Percentiles rank a stretch among this genome's conserved stretches.
phyloP scores from a whole-genome alignment of 2,329 filamentous ascomycete genomes.

The Colletotrichum tropicale region DNA sequence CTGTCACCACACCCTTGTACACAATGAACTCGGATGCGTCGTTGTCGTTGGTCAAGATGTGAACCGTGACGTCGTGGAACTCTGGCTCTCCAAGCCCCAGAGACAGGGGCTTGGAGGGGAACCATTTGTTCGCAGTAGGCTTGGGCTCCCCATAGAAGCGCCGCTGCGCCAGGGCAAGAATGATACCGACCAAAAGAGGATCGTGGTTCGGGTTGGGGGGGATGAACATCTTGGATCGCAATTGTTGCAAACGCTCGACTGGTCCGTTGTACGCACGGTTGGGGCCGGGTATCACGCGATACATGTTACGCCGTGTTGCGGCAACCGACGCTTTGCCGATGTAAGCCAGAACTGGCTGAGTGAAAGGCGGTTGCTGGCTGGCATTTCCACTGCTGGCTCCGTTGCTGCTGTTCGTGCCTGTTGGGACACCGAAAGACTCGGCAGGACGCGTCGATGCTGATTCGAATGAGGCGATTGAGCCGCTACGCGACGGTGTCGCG shows the following conservation, averaged over 20 bases:
- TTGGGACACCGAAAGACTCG: conserved; percentile 29
- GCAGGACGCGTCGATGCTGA: conserved; percentile 40
- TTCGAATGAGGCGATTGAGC: conserved; percentile 31
- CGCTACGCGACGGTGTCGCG: conserved; percentile 25
- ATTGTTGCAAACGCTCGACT: conserved; percentile 50
- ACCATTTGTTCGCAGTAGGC: conserved; percentile 10
- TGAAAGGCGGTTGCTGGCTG: not conserved
- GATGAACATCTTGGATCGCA: conserved; percentile 51
- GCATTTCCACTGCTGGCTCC: not conserved
- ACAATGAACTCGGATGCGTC: conserved; percentile 55
- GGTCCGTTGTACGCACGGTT: conserved; percentile 46
- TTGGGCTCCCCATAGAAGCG: conserved; percentile 47
- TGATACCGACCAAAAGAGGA: conserved; percentile 54
- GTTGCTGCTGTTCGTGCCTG: not conserved
- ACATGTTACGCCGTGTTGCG: conserved; percentile 50
- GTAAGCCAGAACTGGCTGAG: conserved; percentile 46
- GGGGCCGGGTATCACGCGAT: conserved; percentile 48
- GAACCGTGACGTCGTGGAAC: conserved; percentile 54
- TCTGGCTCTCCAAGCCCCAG: conserved; percentile 25
- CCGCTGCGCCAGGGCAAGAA: conserved; percentile 62
- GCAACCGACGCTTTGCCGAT: conserved; percentile 52
- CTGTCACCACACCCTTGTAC: conserved; percentile 55
- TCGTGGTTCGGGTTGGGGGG: conserved; percentile 57
- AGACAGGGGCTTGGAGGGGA: not conserved
- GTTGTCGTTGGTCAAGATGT: conserved; percentile 56